Evolutionary conservation across 2,329 filamentous ascomycete genomes (phyloP), one percentile per base, ranked within the genome.

Genomic region (Pleoardoris graminearum): DNA sequence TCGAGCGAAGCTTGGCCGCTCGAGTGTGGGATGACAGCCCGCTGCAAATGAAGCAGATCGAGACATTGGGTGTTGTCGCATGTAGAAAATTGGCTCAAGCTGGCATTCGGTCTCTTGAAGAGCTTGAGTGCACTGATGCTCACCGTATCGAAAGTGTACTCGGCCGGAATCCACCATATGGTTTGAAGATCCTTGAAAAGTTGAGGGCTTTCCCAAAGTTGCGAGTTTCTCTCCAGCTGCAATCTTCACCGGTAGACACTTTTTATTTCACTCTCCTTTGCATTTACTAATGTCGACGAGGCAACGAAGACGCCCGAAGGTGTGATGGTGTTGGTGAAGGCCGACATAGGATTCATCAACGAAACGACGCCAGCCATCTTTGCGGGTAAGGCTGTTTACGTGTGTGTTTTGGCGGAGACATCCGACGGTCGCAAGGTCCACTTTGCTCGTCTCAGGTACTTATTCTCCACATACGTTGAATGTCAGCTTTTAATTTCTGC

Each of bases 151-250:
- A 97, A 63, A 82, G 85, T 42, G 75, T 91, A 21, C 71, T 96
- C 41, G 87, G 85, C 57, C 87, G 88, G 48, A 91, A 96, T 59
- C 90, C 91, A 0, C 91, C 93, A 0, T 96, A 89, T 66, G 94
- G 93, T 0, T 80, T 83, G 38, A 87, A 86, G 36, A 68, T 95
- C 36, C 75, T 89, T 12, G 82, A 85, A 11, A 77, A 79, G 17
- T 73, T 94, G 8, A 82, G 81, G 1, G 79, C 80, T 0, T 97
- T 97, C 62, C 94, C 94, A 0, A 84, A 83, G 57, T 74, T 87
- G 53, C 76, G 80, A 27, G 76, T 88, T 3, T 77, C 79, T 4
- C 63, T 85, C 11, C 79, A 81, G 52, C 73, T 81, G 51, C 69
- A 77, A 23, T 76, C 77, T 4, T 78, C 79, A 59, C 71, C 75